Percentiles rank a stretch among this genome's conserved stretches.
Conservation (phyloP, 345 rosid species). For the Moricandia moricandioides region DNA sequence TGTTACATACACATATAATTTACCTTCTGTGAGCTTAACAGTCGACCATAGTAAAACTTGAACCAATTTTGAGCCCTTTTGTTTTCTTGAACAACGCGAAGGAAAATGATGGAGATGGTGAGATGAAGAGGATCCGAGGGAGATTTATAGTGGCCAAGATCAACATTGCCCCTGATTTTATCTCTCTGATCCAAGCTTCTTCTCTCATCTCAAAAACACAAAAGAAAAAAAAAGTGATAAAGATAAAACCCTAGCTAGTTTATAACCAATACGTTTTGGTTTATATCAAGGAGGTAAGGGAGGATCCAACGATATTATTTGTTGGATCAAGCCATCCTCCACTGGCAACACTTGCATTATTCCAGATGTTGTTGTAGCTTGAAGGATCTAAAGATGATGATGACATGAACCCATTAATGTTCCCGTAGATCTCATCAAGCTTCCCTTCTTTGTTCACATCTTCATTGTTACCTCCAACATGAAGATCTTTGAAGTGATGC, state of each 20-base stretch:
- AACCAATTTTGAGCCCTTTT: constrained; percentile 21
- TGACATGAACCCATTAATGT: constrained; percentile 31
- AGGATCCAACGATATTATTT: constrained; percentile 58
- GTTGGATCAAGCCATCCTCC: constrained; percentile 72
- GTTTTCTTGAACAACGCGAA: constrained; percentile 35
- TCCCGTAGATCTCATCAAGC: constrained; percentile 37
- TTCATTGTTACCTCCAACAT: constrained; percentile 40
- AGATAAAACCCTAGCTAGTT: constrained; percentile 38
- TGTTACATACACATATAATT: constrained; percentile 32
- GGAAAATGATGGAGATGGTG: constrained; percentile 46
- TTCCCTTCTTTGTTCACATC: constrained; percentile 44
- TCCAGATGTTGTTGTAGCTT: constrained; percentile 36
- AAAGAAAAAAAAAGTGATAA: constrained; percentile 10
- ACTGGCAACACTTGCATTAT: constrained; percentile 36
- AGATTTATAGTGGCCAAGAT: constrained; percentile 67
- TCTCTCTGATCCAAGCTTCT: constrained; percentile 83
- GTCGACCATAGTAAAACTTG: constrained; percentile 30
- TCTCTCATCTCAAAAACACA: constrained; percentile 49
- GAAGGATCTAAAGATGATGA: constrained; percentile 54
- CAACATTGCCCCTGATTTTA: constrained; percentile 46
- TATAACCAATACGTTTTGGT: constrained; percentile 34
- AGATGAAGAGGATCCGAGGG: constrained; percentile 93
- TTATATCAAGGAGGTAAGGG: constrained; percentile 75
- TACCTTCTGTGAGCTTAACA: constrained; percentile 31
- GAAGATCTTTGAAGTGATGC: constrained; percentile 53